These are phyloP conservation scores for Orbilia quercus DNA, from an alignment of 2,329 filamentous ascomycete species.

Conservation along the genomic window DNA sequence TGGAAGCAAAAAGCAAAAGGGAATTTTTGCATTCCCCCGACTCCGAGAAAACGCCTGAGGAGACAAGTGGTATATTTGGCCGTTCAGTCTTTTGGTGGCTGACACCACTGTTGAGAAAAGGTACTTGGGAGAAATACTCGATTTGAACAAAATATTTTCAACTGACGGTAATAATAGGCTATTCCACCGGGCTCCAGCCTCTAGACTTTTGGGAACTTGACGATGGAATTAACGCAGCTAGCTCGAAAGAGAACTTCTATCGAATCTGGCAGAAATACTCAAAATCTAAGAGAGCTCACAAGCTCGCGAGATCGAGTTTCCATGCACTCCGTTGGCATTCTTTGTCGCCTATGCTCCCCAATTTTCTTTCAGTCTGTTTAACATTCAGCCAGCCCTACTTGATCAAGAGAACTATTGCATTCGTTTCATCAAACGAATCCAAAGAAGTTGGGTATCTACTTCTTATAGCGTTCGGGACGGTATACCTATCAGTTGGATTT, in stretches of 20 bases:
- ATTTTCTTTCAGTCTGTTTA: conserved; percentile 59
- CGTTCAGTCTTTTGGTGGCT: conserved; percentile 63
- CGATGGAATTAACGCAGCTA: neutral
- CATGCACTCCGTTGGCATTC: conserved; percentile 5
- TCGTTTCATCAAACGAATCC: conserved; percentile 16
- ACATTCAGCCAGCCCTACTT: conserved; percentile 61
- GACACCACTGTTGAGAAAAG: conserved; percentile 60
- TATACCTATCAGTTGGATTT: conserved; percentile 25
- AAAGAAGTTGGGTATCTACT: conserved; percentile 26
- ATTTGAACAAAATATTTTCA: neutral
- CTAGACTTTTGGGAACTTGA: conserved; percentile 19
- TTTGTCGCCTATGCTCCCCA: conserved; percentile 56
- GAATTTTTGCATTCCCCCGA: conserved; percentile 29
- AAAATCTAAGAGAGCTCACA: neutral
- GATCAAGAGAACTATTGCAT: conserved; percentile 58
- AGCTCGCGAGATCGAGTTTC: conserved; percentile 12
- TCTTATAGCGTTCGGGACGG: conserved; percentile 3
- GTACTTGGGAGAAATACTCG: no score
- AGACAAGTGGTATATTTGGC: conserved; percentile 61
- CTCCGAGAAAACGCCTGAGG: conserved; percentile 60
- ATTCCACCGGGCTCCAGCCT: neutral
- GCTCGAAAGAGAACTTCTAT: conserved; percentile 18
- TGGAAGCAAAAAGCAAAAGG: conserved; percentile 15
- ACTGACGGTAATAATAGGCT: no score
- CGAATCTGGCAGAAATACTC: conserved; percentile 27